These are phyloP conservation scores for Chaetomium cochliodes DNA, from an alignment of 495 filamentous ascomycete species.

Conservation along the genomic window DNA sequence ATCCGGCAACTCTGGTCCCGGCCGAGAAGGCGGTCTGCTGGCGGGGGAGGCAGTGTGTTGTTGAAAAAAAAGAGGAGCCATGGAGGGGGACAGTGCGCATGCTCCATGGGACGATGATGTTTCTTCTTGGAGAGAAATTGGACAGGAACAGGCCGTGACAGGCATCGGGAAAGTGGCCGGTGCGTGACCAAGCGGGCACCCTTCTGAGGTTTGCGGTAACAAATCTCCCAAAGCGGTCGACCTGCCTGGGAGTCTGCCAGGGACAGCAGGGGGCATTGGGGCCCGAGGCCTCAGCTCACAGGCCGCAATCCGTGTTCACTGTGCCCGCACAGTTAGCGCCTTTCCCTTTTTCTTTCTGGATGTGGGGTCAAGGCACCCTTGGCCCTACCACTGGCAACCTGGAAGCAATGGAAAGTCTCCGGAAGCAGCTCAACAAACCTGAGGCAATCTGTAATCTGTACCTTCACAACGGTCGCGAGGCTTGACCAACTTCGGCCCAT, in stretches of 20 bases:
- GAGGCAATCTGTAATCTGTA: background rate
- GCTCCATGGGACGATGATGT: background rate
- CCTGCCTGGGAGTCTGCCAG: background rate
- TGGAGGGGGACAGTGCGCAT: background rate
- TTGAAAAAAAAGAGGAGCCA: background rate
- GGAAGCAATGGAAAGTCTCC: constrained; percentile 3
- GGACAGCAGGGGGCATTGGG: background rate
- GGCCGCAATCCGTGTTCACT: constrained; percentile 2
- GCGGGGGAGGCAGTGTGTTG: background rate
- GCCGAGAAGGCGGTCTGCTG: background rate
- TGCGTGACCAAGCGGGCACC: background rate
- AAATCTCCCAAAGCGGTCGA: constrained; percentile 11
- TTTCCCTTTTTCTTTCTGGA: too few relatives aligned
- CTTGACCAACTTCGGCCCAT: too few relatives aligned
- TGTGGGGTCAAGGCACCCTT: too few relatives aligned
- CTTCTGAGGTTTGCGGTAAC: background rate
- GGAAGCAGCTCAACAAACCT: background rate
- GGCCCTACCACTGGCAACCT: background rate
- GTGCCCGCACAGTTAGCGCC: constrained; percentile 22
- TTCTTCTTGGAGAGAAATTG: background rate
- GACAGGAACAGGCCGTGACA: background rate
- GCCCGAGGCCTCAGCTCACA: background rate
- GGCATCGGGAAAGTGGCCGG: background rate
- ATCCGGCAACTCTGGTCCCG: background rate
- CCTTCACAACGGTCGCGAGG: too few relatives aligned